Evolutionary conservation across 768 basidiomycete genomes (phyloP), one percentile per base, ranked within the genome.

Genomic region (Boletus coccyginus): DNA sequence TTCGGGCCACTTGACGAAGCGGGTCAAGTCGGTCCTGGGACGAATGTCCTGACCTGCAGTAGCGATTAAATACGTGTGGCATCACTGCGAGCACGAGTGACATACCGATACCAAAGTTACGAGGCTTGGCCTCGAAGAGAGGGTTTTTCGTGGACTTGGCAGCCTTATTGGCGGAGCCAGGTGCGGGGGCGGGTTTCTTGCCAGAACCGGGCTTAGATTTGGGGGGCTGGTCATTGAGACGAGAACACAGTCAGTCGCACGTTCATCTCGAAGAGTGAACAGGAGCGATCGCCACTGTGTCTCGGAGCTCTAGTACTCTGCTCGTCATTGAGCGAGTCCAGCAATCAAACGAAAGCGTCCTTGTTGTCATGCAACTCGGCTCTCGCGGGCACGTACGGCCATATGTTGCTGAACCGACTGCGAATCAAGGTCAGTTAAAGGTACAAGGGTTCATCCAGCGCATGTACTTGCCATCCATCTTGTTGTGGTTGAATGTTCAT

Each of bases 1-100:
- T 79, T 95, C 93, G 65, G 96, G 96, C 96, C 96, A 98, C 75
- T 97, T 98, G 78, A 98, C 92, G 79, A 98, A 98, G 73, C 95
- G 92, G 56, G 92, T 96, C 62, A 98, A 77, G 77, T 98, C 96
- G 53, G 84, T 84, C 73, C 82, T 83, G 68, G 88, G 95, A 66
- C 88, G 91, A 66, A 98, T 83, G 75, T 96, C 92, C 78, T 95
- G 93, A 69, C 96, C 96, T 96, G 63, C 2, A 17, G 27, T 27
- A 1, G n/a, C 11, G 19, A 51, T 62, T 19, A 57, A 21, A 19
- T 5, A 48, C n/a, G 16, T 0, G 1, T 29, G 17, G 9, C 4
- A 40, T 33, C 1, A 19, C 4, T 40, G 5, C 44, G 44, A 56
- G 43, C 1, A 42, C 1, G 32, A 9, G 17, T n/a, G n/a, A 49